Percentiles rank a stretch among this genome's conserved stretches.
These are phyloP conservation scores for Nyssa sinensis DNA, from an alignment of 148 eudicot genomes.

Conservation along the genomic window DNA sequence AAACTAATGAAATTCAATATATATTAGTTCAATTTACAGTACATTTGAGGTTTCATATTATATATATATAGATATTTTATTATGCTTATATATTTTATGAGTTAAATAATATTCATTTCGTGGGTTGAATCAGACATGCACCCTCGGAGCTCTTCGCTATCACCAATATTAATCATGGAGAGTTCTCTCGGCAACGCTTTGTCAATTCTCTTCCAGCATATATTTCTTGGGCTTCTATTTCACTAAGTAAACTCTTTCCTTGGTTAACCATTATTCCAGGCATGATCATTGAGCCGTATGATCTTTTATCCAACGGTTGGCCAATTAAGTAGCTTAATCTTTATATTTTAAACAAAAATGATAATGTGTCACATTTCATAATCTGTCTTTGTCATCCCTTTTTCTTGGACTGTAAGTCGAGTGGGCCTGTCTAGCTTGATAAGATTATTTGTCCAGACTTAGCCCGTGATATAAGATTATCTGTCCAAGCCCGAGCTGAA, in stretches of 20 bases:
- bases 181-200: constrained; percentile 83
- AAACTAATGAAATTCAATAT: neutral
- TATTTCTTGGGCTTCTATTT: constrained; percentile 62
- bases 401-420: too few relatives aligned
- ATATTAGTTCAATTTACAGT: constrained; percentile 16
- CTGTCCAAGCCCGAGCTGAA: too few relatives aligned
- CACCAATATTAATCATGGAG: constrained; percentile 70
- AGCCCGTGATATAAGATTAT: too few relatives aligned
- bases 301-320: constrained; percentile 61
- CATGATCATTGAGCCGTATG: constrained; percentile 97
- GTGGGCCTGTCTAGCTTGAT: too few relatives aligned
- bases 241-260: constrained; percentile 59
- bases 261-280: constrained; percentile 58
- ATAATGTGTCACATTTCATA: too few relatives aligned
- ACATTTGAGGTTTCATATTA: too few relatives aligned
- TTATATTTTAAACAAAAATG: too few relatives aligned
- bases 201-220: constrained; percentile 76
- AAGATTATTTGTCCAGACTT: too few relatives aligned
- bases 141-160: constrained; percentile 83
- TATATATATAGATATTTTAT: too few relatives aligned
- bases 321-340: constrained; percentile 79
- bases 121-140: constrained; percentile 71
- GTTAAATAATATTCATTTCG: too few relatives aligned
- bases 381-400: too few relatives aligned
- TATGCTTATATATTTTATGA: too few relatives aligned